Evolutionary conservation across 768 basidiomycete genomes (phyloP).

Genomic region (Hemileccinum impolitum): DNA sequence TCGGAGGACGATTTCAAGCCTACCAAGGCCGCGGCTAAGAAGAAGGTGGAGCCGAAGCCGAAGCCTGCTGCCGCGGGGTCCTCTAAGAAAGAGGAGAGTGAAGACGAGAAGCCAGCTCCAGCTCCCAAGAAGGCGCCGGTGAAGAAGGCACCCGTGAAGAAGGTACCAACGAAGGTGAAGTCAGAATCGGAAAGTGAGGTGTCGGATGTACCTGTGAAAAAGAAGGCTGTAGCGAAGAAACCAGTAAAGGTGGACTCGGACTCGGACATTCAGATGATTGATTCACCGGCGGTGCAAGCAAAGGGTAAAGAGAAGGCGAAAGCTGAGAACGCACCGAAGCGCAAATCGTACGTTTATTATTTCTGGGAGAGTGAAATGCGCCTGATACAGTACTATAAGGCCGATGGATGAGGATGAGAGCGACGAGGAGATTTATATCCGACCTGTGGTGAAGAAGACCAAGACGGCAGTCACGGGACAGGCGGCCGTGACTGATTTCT

Average conservation of each 20-base stretch:
- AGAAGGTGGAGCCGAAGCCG: constrained; percentile 29
- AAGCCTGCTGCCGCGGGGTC: constrained; percentile 35
- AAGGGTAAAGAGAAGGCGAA: constrained; percentile 49
- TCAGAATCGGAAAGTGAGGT: constrained; percentile 40
- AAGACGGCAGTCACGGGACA: constrained; percentile 33
- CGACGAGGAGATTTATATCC: constrained; percentile 41
- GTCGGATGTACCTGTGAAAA: constrained; percentile 24
- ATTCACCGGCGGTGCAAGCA: constrained; percentile 14
- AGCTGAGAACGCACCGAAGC: constrained; percentile 43
- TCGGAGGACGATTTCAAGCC: constrained; percentile 59
- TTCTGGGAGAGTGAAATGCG: constrained; percentile 1
- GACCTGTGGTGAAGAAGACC: constrained; percentile 56
- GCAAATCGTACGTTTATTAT: constrained; percentile 56
- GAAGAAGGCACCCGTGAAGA: constrained; percentile 33
- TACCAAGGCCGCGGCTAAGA: constrained; percentile 43
- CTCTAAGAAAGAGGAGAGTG: constrained; percentile 45
- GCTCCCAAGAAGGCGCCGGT: constrained; percentile 30
- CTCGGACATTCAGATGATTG: constrained; percentile 34
- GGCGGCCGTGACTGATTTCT: constrained; percentile 56
- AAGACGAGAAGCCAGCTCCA: constrained; percentile 33
- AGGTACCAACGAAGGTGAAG: constrained; percentile 32
- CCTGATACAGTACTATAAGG: constrained; percentile 23
- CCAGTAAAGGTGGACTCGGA: constrained; percentile 35
- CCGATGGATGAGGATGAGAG: constrained; percentile 34
- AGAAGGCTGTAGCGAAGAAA: constrained; percentile 20